Percentiles rank a stretch among this genome's conserved stretches.
Evolutionary conservation across 768 basidiomycete genomes (phyloP).

Genomic region (Lactifluus hygrophoroides): DNA sequence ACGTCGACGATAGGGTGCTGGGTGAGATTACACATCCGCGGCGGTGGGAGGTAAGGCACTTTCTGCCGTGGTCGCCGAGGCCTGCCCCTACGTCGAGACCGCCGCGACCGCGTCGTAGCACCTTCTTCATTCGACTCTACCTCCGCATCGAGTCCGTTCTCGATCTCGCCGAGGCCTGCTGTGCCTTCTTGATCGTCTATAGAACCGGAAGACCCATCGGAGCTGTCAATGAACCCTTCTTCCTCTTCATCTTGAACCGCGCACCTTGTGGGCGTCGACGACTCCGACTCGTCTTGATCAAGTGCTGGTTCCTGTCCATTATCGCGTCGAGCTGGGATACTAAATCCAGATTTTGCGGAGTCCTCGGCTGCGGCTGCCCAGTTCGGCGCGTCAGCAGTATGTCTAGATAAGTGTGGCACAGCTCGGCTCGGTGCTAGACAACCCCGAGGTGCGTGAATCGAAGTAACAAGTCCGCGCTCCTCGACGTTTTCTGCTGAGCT

Average conservation of each 20-base stretch:
- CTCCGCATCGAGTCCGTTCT: not conserved
- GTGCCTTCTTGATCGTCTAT: constrained; percentile 6
- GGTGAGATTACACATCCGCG: constrained; percentile 7
- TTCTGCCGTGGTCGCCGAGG: constrained; percentile 5
- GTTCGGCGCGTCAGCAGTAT: constrained; percentile 7
- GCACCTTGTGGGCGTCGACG: constrained; percentile 5
- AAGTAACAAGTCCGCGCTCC: not conserved
- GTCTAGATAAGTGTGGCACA: not conserved
- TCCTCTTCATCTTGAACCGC: not conserved
- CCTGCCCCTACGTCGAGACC: constrained; percentile 1
- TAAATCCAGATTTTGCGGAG: not conserved
- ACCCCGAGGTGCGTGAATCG: constrained; percentile 1
- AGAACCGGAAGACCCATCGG: not conserved
- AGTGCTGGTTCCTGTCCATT: not conserved
- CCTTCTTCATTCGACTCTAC: constrained; percentile 2
- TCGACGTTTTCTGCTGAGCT: not conserved
- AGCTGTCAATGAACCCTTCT: constrained; percentile 3
- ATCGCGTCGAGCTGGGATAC: not conserved
- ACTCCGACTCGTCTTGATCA: not conserved
- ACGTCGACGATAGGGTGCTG: not conserved
- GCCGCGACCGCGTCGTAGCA: not conserved
- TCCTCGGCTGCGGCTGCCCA: constrained; percentile 7
- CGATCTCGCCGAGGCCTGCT: not conserved
- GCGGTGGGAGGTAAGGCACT: constrained; percentile 5
- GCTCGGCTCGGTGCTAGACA: not conserved